Conservation (phyloP, 2,329 filamentous ascomycete species). For the Aspergillus sp. region DNA sequence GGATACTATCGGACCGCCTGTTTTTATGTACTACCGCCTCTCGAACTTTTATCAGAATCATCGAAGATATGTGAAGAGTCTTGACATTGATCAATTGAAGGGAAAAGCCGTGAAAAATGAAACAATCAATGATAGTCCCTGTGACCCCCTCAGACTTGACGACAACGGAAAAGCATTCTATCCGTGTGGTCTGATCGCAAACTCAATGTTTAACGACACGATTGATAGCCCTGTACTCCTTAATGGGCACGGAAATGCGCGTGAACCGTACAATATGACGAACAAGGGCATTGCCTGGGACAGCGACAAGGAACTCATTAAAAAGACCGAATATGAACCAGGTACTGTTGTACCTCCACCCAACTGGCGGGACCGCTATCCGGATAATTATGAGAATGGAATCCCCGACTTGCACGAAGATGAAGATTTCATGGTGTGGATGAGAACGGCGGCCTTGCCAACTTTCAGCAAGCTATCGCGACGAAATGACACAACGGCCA, state of each 20-base stretch:
- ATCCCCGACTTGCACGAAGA: slow-evolving; percentile 72
- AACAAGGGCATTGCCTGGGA: slow-evolving; percentile 80
- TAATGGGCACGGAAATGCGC: slow-evolving; percentile 46
- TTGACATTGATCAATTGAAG: slow-evolving; percentile 78
- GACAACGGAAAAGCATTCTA: slow-evolving; percentile 72
- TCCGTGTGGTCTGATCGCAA: slow-evolving; percentile 93
- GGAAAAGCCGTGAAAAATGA: slow-evolving; percentile 62
- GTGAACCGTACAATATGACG: slow-evolving; percentile 71
- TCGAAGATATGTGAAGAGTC: slow-evolving; percentile 88
- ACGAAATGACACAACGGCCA: slow-evolving; percentile 69
- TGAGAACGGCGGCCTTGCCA: slow-evolving; percentile 92
- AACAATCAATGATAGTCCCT: slow-evolving; percentile 68
- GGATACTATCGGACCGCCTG: slow-evolving; percentile 73
- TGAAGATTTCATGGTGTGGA: slow-evolving; percentile 96
- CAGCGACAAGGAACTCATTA: slow-evolving; percentile 79
- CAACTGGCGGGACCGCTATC: slow-evolving; percentile 76
- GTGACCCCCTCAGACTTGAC: slow-evolving; percentile 68
- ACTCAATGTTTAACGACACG: slow-evolving; percentile 95
- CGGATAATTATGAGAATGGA: slow-evolving; percentile 65
- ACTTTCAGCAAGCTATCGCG: slow-evolving; percentile 91
- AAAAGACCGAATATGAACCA: slow-evolving; percentile 63
- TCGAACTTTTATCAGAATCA: slow-evolving; percentile 99
- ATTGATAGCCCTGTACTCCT: slow-evolving; percentile 64
- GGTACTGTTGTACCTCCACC: slow-evolving; percentile 74
- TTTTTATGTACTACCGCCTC: slow-evolving; percentile 91